phyloP scores from a whole-genome alignment of 2,329 filamentous ascomycete species.

The Exophiala lecanii-corni region DNA sequence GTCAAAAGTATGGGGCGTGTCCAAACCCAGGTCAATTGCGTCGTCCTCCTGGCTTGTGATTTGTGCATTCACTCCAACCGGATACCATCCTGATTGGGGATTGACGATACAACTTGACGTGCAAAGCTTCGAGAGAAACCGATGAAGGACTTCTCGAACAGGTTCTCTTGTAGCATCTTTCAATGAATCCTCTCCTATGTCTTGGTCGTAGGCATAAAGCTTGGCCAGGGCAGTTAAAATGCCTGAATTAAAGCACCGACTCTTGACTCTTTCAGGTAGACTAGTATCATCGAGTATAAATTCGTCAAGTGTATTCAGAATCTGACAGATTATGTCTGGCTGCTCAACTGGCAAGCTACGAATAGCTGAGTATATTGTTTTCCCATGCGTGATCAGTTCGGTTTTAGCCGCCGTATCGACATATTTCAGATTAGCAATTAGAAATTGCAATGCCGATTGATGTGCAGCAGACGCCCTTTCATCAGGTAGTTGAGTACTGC shows the following conservation, averaged over 20 bases:
- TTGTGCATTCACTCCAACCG: slow-evolving; percentile 61
- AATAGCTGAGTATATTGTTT: slow-evolving; percentile 65
- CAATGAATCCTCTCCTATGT: slow-evolving; percentile 43
- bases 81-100: slow-evolving; percentile 78
- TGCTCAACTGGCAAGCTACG: slow-evolving; percentile 75
- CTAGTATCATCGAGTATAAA: slow-evolving; percentile 71
- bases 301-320: slow-evolving; percentile 65
- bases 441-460: slow-evolving; percentile 73
- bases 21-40: slow-evolving; percentile 60
- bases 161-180: slow-evolving; percentile 41
- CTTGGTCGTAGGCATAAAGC: slow-evolving; percentile 57
- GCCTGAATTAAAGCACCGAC: slow-evolving; percentile 67
- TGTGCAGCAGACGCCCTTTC: slow-evolving; percentile 68
- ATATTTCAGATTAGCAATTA: slow-evolving; percentile 73
- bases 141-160: slow-evolving; percentile 66
- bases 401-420: slow-evolving; percentile 72
- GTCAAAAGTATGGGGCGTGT: slow-evolving; percentile 65
- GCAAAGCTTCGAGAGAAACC: slow-evolving; percentile 70
- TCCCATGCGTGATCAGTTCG: slow-evolving; percentile 73
- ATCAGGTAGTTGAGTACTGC: slow-evolving; percentile 56
- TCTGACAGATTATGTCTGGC: slow-evolving; percentile 67
- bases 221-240: slow-evolving; percentile 68
- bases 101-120: slow-evolving; percentile 72
- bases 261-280: slow-evolving; percentile 69
- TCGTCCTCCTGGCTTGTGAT: slow-evolving; percentile 45